These are phyloP conservation scores for Russula virescens DNA, from an alignment of 768 basidiomycete genomes.

Conservation along the genomic window DNA sequence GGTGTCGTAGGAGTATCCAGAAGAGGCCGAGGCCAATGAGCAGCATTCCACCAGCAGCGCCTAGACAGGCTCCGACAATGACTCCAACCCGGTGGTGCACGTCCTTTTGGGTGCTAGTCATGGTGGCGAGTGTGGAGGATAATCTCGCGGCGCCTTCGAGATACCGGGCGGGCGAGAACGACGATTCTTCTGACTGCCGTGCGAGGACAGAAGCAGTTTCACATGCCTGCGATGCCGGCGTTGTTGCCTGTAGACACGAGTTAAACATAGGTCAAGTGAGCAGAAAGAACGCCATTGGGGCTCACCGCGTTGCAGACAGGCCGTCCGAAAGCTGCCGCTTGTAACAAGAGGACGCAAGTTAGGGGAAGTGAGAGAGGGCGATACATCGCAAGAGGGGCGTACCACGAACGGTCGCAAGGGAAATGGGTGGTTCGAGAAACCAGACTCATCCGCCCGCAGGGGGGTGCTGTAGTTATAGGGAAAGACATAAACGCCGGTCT, in stretches of 20 bases:
- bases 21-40: constrained; percentile 12
- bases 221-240: background rate
- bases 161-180: background rate
- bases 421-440: background rate
- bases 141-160: background rate
- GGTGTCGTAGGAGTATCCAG: constrained; percentile 10
- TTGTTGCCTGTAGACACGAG: background rate
- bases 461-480: constrained; percentile 11
- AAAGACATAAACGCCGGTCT: background rate
- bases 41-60: background rate
- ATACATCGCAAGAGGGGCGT: background rate
- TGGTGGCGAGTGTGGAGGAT: background rate
- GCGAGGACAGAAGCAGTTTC: background rate
- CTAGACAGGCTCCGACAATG: constrained; percentile 6
- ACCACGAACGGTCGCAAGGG: background rate
- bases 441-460: too few species aligned
- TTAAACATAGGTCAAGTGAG: background rate
- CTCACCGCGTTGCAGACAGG: constrained; percentile 1
- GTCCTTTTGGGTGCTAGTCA: background rate
- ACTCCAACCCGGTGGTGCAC: background rate
- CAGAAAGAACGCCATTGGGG: background rate
- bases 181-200: background rate
- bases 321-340: constrained; percentile 7
- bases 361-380: background rate
- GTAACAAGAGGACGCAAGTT: background rate